Percentiles rank a stretch among this genome's conserved stretches.
These are phyloP conservation scores for Cladosporium sp. DNA, from an alignment of 2,329 filamentous ascomycete genomes.

Conservation along the genomic window DNA sequence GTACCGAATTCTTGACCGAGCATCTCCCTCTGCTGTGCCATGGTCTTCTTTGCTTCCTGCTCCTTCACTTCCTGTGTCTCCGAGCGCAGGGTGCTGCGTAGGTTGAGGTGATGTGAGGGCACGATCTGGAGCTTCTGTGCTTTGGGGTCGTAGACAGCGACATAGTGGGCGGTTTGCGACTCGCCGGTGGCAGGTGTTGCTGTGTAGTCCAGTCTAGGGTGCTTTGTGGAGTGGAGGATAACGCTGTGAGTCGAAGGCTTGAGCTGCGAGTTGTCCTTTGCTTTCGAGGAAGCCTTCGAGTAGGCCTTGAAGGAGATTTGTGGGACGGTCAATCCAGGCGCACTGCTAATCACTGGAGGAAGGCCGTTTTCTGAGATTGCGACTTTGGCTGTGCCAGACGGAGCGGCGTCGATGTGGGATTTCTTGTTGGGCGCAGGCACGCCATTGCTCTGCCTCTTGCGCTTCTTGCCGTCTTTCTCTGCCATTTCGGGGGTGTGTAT, in stretches of 20 bases:
- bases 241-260: conserved; percentile 46
- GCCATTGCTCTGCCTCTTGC: conserved; percentile 51
- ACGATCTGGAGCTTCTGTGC: conserved; percentile 57
- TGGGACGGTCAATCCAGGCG: conserved; percentile 46
- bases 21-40: conserved; percentile 64
- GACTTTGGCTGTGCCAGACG: conserved; percentile 33
- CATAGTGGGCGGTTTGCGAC: conserved; percentile 60
- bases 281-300: conserved; percentile 38
- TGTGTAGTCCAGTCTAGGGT: conserved; percentile 62
- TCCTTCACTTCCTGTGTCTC: conserved; percentile 45
- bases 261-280: conserved; percentile 14
- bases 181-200: conserved; percentile 42
- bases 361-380: conserved; percentile 27
- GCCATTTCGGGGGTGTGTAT: conserved; percentile 27
- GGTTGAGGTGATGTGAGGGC: conserved; percentile 56
- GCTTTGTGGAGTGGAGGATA: conserved; percentile 62
- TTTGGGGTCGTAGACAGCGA: conserved; percentile 61
- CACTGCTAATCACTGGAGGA: conserved; percentile 37
- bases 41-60: conserved; percentile 38
- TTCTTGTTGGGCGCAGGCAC: conserved; percentile 47
- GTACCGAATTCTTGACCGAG: conserved; percentile 81
- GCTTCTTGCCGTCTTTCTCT: conserved; percentile 50
- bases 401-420: conserved; percentile 29
- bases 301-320: conserved; percentile 53
- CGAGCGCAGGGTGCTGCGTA: conserved; percentile 54